Base-by-base conservation (phyloP, 1,284 basidiomycete species). In the Ganoderma boninense region DNA sequence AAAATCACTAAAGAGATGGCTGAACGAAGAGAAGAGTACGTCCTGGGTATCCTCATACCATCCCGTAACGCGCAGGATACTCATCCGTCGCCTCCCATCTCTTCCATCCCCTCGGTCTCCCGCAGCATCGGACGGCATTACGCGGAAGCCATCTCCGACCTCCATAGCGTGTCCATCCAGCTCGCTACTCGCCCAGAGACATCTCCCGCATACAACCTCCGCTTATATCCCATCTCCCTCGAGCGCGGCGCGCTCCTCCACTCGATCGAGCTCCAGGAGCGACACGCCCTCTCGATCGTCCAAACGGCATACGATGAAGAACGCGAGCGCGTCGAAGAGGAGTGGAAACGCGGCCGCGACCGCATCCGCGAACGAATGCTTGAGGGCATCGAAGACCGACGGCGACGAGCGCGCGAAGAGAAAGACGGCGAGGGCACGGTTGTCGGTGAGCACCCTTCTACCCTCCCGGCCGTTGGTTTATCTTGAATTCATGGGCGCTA, bases 381-480 rank as follows among this genome's bases (percentile, higher is more conserved):
- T n/a, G 93, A 95, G 76, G 92, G 93, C 23, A 92, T 95, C 73
- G 93, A 95, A 79, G 93, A 95, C 76, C 84, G 93, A 38, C 82
- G 93, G 68, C 84, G 89, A 72, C 82, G 91, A 68, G 93, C 93
- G 35, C 84, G 93, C 69, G 93, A 95, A 73, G 92, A 95, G 82
- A 94, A 94, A 76, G 92, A 94, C 71, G 91, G 92, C 65, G 92
- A 95, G 74, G 92, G 92, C 35, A 88, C 87, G 29, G 84, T 87
- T 65, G 89, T 87, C 66, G 90, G 88, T 90, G 68, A 68, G 88
- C 77, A 44, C 16, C 44, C 64, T 52, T 43, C n/a, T 32, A 46
- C 67, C 68, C 40, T 23, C 29, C 35, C 49, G n/a, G n/a, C n/a
- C n/a, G n/a, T n/a, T n/a, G n/a, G n/a, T n/a, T 13, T 32, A 32